These are phyloP conservation scores for Hemisphaericaspora lyxosophila DNA, from an alignment of 1,139 yeast species.

Conservation along the genomic window DNA sequence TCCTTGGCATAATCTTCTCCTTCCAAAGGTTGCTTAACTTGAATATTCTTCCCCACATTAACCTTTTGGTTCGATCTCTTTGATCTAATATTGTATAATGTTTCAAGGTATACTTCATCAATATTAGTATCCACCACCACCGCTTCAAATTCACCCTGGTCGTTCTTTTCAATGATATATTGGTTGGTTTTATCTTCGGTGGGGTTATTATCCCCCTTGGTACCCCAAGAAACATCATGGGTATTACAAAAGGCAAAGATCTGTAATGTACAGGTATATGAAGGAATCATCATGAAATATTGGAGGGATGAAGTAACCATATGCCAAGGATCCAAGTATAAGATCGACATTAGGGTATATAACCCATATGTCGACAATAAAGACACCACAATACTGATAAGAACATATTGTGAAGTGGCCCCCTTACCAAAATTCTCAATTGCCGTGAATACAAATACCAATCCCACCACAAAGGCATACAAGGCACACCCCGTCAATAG, in stretches of 20 bases:
- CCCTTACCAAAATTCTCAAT: conserved; percentile 43
- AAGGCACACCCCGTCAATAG: conserved; percentile 75
- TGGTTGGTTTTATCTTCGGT: conserved; percentile 49
- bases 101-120: conserved; percentile 81
- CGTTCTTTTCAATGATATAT: conserved; percentile 48
- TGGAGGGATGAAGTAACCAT: conserved; percentile 79
- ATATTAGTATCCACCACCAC: conserved; percentile 88
- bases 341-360: conserved; percentile 71
- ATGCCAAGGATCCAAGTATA: conserved; percentile 95
- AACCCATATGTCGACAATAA: conserved; percentile 90
- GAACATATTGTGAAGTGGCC: conserved; percentile 53
- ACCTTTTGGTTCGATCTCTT: conserved; percentile 64
- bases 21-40: conserved; percentile 40
- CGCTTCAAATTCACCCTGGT: conserved; percentile 74
- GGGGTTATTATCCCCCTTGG: conserved; percentile 85
- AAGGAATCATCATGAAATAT: conserved; percentile 85
- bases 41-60: conserved; percentile 36
- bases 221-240: conserved; percentile 97
- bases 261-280: conserved; percentile 86
- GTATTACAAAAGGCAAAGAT: conserved; percentile 94
- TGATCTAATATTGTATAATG: conserved; percentile 70
- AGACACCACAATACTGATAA: conserved; percentile 76
- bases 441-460: conserved; percentile 69
- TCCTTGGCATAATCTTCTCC: conserved; percentile 93
- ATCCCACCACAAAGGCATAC: conserved; percentile 80